These are phyloP conservation scores for Fusarium longipes DNA, from an alignment of 2,329 filamentous ascomycete genomes.

Conservation along the genomic window DNA sequence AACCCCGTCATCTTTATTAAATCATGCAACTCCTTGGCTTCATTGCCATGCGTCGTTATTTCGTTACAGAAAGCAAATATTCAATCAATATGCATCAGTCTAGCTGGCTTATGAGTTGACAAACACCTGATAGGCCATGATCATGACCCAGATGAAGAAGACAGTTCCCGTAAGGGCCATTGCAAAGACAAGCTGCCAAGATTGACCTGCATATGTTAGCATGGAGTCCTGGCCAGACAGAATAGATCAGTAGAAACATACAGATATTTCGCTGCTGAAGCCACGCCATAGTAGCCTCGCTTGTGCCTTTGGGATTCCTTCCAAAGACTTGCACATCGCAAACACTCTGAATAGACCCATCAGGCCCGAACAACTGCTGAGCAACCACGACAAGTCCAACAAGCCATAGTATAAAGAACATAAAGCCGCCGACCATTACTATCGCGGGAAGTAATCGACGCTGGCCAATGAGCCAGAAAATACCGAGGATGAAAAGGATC, in stretches of 20 bases:
- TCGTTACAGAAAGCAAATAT: conserved; percentile 17
- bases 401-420: conserved; percentile 75
- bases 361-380: conserved; percentile 72
- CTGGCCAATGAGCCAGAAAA: conserved; percentile 71
- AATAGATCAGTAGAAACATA: conserved; percentile 53
- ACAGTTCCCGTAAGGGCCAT: conserved; percentile 69
- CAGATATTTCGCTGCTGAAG: conserved; percentile 72
- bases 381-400: conserved; percentile 71
- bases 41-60: conserved; percentile 37
- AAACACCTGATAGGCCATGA: conserved; percentile 75
- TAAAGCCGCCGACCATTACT: conserved; percentile 72
- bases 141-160: conserved; percentile 75
- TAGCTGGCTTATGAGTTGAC: conserved; percentile 50
- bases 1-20: background rate
- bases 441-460: conserved; percentile 70
- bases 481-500: conserved; percentile 72
- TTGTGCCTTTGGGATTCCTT: conserved; percentile 62
- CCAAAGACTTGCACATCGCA: conserved; percentile 70
- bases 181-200: conserved; percentile 73
- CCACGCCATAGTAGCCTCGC: conserved; percentile 69
- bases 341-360: conserved; percentile 67
- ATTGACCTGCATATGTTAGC: conserved; percentile 60
- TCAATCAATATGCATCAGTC: background rate
- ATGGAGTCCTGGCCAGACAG: background rate
- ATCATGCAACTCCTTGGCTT: conserved; percentile 32